Percentiles rank a stretch among this genome's conserved stretches.
Conservation (phyloP, 2,329 filamentous ascomycete genomes). For the Diaporthe sp. region DNA sequence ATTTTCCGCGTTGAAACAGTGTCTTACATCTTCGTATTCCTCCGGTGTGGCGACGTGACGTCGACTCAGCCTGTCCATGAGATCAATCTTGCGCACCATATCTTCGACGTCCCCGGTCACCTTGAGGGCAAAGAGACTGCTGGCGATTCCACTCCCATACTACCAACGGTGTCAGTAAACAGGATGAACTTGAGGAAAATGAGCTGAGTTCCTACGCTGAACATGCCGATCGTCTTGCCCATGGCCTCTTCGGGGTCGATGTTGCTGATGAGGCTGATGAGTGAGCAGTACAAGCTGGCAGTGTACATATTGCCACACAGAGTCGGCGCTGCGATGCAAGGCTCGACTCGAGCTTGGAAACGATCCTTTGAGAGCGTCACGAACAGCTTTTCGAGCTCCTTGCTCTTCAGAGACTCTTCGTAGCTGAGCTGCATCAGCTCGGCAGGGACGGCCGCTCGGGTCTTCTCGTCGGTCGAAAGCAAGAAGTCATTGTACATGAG, state of each 20-base stretch:
- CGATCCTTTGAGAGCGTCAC: slow-evolving; percentile 86
- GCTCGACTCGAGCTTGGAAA: slow-evolving; percentile 80
- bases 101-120: slow-evolving; percentile 75
- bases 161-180: background rate
- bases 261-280: slow-evolving; percentile 75
- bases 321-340: slow-evolving; percentile 79
- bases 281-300: slow-evolving; percentile 79
- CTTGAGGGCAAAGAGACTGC: slow-evolving; percentile 61
- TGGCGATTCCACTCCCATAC: slow-evolving; percentile 17
- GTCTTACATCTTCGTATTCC: slow-evolving; percentile 77
- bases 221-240: slow-evolving; percentile 79
- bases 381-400: slow-evolving; percentile 87
- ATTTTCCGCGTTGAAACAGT: background rate
- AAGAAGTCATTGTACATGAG: slow-evolving; percentile 89
- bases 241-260: slow-evolving; percentile 70
- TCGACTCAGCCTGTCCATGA: slow-evolving; percentile 74
- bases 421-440: slow-evolving; percentile 84
- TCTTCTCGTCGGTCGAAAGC: slow-evolving; percentile 70
- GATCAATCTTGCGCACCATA: slow-evolving; percentile 75
- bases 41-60: slow-evolving; percentile 75
- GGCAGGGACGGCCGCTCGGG: slow-evolving; percentile 78
- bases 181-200: slow-evolving; percentile 51
- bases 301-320: slow-evolving; percentile 78
- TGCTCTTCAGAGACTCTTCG: slow-evolving; percentile 81
- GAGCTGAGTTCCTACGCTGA: slow-evolving; percentile 82